Evolutionary conservation across 345 rosid species (phyloP), one percentile per base, ranked within the genome.

Genomic region (Anacardium occidentale): DNA sequence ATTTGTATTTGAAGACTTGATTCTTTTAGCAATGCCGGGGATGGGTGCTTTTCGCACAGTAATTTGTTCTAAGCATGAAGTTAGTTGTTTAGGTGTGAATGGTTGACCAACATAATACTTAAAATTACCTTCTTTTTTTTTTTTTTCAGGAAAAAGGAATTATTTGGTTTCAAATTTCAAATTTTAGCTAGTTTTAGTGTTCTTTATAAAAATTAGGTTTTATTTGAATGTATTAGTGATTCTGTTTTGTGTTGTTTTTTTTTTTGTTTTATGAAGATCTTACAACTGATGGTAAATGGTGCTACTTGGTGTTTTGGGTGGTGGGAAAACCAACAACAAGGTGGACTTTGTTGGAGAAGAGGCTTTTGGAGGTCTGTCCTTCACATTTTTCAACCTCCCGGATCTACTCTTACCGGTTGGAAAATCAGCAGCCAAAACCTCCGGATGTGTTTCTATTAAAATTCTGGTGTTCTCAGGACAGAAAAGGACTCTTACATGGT

Each of bases 201-300:
- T 56, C 1, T 24, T 6, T 9, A 57, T 42, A 2, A 25, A 69
- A 25, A 22, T 18, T 26, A 10, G 17, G 10, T 34, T 34, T 0
- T 22, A 2, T 12, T 17, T 42, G 9, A 53, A 64, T 25, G 10
- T 29, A 2, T 40, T 25, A 26, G 60, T 62, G 64, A 64, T 52
- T 60, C 2, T 13, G 12, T 67, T 47, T 65, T 66, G n/a, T 7
- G 1, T 70, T 45, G 15, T 12, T 47, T 32, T n/a, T 58, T 77
- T 62, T 77, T 60, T 67, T 37, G 9, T 57, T 55, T 71, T 20
- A 42, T 76, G 58, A 55, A 90, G 94, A 90, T 84, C 20, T 80
- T 47, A 81, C 86, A 34, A 90, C 90, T 15, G 94, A 89, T 79
- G 89, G 94, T 20, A 87, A 89, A 74, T 86, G 94, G 91, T 84